Evolutionary conservation across 176 grass and related monocot genomes (phyloP), one percentile per base, ranked within the genome.

Genomic region (Luzula sylvatica): DNA sequence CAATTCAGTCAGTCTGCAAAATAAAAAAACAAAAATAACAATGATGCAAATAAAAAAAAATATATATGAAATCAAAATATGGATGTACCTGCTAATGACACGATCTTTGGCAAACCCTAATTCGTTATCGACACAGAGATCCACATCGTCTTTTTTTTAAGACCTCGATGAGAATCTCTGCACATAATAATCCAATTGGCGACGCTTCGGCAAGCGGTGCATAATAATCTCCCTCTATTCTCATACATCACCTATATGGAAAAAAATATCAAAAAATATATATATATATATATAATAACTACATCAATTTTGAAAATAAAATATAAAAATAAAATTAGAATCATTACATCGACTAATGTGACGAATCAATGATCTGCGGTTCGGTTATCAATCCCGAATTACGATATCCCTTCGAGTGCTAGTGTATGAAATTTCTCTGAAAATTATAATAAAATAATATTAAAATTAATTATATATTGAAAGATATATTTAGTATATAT

Each of bases 361-460:
- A 96, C 67, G 30, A 96, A 96, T 16, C 85, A 81, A 58, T 96
- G 88, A 38, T 84, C 85, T 52, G 81, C 71, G 20, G 92, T 89
- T 74, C 85, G 67, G 67, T 96, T 96, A 28, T 56, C 57, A 50
- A 62, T 65, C 22, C 85, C 85, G 76, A 96, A 89, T 53, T 77
- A 89, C 19, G 92, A 84, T 18, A 96, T 53, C 23, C 85, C 85
- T 38, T 96, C 81, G 23, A 96, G 65, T 3, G 81, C 78, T 32
- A 96, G 60, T 26, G 85, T 96, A 60, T 90, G 92, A 54, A 96
- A 96, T 23, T 75, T 86, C 73, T 86, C 92, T 96, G 81, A 55
- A 53, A 11, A 70, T 18, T 7, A 78, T 9, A 30, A 30, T 17
- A 66, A 25, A 49, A 12, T 29, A 23, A 26, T 7, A 61, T 41